Conservation (phyloP, 2,329 filamentous ascomycete genomes). For the Colletotrichum graminicola region DNA sequence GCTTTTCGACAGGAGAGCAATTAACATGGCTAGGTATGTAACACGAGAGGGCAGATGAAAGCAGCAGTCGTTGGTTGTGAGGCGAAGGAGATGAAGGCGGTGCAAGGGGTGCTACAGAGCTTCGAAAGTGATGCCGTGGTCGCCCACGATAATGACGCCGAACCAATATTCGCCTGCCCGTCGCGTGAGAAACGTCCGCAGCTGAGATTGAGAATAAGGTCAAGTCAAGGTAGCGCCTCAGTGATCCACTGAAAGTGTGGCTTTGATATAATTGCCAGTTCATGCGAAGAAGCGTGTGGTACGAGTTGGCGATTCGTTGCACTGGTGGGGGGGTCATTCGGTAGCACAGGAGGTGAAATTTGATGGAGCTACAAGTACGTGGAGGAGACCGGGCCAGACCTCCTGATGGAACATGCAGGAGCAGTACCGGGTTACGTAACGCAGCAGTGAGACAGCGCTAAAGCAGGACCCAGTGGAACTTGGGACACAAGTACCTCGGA, state of each 20-base stretch:
- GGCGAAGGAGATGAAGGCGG: conserved; percentile 5
- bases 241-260: conserved; percentile 40
- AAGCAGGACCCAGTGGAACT: conserved; percentile 17
- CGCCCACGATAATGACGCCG: background rate
- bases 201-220: conserved; percentile 30
- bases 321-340: conserved; percentile 8
- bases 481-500: conserved; percentile 25
- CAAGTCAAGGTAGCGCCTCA: conserved; percentile 36
- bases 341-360: conserved; percentile 32
- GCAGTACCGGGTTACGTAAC: conserved; percentile 37
- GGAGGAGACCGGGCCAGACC: conserved; percentile 21
- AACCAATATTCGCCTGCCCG: background rate
- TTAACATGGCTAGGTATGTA: conserved; percentile 2
- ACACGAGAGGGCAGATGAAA: conserved; percentile 5
- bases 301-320: conserved; percentile 16
- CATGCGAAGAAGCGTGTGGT: conserved; percentile 33
- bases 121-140: conserved; percentile 6
- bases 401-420: conserved; percentile 16
- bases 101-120: background rate
- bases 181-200: conserved; percentile 2
- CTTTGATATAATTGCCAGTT: conserved; percentile 40
- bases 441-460: conserved; percentile 11
- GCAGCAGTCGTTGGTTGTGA: background rate
- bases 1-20: conserved; percentile 20
- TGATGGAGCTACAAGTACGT: conserved; percentile 33